These are phyloP conservation scores for Heterobasidion irregulare DNA, from an alignment of 1,284 basidiomycete species.

Conservation along the genomic window DNA sequence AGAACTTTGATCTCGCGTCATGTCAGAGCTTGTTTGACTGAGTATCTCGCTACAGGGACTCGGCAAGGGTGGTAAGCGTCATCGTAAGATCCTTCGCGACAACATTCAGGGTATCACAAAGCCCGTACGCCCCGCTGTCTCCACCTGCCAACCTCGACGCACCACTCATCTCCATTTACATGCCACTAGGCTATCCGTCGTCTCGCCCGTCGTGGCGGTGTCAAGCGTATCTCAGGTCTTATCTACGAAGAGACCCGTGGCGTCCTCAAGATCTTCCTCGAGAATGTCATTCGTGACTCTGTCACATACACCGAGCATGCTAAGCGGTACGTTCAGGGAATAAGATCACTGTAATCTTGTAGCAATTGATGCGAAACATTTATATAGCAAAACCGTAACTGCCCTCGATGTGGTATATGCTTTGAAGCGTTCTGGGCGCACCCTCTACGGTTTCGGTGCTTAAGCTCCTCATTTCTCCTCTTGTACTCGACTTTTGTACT, in stretches of 20 bases:
- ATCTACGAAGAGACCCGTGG: constrained; percentile 81
- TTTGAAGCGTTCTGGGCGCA: constrained; percentile 74
- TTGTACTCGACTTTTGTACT: not conserved
- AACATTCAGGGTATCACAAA: constrained; percentile 66
- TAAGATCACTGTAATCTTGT: not conserved
- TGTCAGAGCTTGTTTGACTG: not conserved
- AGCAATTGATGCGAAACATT: not conserved
- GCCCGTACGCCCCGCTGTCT: constrained; percentile 21
- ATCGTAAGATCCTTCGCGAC: constrained; percentile 65
- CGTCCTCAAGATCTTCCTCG: constrained; percentile 77
- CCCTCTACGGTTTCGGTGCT: constrained; percentile 73
- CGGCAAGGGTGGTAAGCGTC: constrained; percentile 62
- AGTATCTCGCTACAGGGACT: constrained; percentile 32
- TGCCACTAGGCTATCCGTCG: constrained; percentile 61
- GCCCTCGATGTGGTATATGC: constrained; percentile 78
- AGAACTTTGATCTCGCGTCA: not conserved
- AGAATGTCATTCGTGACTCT: constrained; percentile 76
- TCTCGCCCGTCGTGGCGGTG: constrained; percentile 79
- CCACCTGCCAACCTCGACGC: not conserved
- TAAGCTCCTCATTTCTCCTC: constrained; percentile 18
- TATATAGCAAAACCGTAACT: constrained; percentile 67
- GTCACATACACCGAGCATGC: constrained; percentile 88
- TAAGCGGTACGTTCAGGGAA: constrained; percentile 42
- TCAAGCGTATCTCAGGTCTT: constrained; percentile 76
- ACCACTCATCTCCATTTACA: not conserved